Percentiles rank a stretch among this genome's conserved stretches.
Conservation (phyloP, 2,329 filamentous ascomycete species). For the Tolypocladium sp. region DNA sequence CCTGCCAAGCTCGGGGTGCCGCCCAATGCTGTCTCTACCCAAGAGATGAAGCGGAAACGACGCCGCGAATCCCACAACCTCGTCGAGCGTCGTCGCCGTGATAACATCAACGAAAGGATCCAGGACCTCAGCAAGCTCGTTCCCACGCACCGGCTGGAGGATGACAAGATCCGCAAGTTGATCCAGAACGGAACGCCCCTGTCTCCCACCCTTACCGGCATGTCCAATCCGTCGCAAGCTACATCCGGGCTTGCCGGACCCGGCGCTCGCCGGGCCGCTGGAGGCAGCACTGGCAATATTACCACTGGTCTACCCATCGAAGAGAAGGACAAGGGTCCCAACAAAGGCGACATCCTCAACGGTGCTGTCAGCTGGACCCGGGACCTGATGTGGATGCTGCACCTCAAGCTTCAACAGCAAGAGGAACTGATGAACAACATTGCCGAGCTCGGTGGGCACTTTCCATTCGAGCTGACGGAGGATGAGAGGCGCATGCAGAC, state of each 20-base stretch:
- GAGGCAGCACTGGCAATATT: constrained; percentile 66
- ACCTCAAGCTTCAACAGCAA: constrained; percentile 83
- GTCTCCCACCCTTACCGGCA: constrained; percentile 68
- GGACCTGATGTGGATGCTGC: constrained; percentile 94
- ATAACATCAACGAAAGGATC: constrained; percentile 98
- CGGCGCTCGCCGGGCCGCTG: constrained; percentile 69
- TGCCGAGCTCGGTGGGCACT: constrained; percentile 60
- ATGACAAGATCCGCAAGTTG: constrained; percentile 94
- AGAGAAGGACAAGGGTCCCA: constrained; percentile 96
- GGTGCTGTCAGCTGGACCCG: constrained; percentile 95
- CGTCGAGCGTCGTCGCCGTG: constrained; percentile 85
- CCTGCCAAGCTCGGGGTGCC: constrained; percentile 69
- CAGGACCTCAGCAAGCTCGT: constrained; percentile 93
- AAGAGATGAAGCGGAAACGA: constrained; percentile 88
- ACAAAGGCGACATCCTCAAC: constrained; percentile 97
- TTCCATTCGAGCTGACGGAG: constrained; percentile 77
- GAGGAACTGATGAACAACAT: constrained; percentile 75
- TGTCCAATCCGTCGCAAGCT: constrained; percentile 61
- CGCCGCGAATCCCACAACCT: constrained; percentile 92
- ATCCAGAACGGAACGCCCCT: constrained; percentile 86
- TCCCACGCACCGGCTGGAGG: constrained; percentile 83
- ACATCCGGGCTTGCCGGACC: constrained; percentile 84
- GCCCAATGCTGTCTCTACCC: constrained; percentile 55
- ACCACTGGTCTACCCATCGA: constrained; percentile 88
- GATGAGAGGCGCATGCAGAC: constrained; percentile 94